Conservation (phyloP, 148 eudicot species). For the Polygonum aviculare region DNA sequence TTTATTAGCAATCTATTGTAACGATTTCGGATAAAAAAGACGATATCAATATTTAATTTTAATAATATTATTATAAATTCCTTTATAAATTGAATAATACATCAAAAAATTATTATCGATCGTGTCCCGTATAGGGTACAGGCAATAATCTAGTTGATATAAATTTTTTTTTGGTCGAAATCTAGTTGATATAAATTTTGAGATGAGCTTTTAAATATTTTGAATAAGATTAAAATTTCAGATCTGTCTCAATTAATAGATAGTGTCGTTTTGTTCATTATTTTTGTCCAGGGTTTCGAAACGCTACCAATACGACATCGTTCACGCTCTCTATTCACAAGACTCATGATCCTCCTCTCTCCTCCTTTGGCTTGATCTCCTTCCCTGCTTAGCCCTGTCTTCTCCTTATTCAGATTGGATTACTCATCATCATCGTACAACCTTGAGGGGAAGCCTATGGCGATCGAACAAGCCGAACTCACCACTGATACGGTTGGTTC, state of each 20-base stretch:
- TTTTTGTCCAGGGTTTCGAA: not conserved
- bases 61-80: too few species aligned
- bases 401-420: not conserved
- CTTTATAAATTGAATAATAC: too few species aligned
- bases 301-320: not conserved
- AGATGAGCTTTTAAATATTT: too few species aligned
- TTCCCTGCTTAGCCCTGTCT: not conserved
- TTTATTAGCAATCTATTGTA: too few species aligned
- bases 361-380: not conserved
- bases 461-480: slow-evolving; percentile 12
- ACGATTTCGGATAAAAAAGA: too few species aligned
- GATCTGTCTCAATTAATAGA: slow-evolving; percentile 4
- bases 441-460: not conserved
- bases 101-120: too few species aligned
- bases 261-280: slow-evolving; percentile 10
- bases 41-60: too few species aligned
- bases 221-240: not conserved
- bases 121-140: too few species aligned
- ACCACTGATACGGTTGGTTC: slow-evolving; percentile 2
- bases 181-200: too few species aligned
- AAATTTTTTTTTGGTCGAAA: too few species aligned
- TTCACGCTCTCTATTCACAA: not conserved
- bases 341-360: not conserved
- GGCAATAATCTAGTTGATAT: too few species aligned
- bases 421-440: not conserved